These are phyloP conservation scores for Schwanniomyces pseudopolymorphus DNA, from an alignment of 805 yeast genomes.

Conservation along the genomic window DNA sequence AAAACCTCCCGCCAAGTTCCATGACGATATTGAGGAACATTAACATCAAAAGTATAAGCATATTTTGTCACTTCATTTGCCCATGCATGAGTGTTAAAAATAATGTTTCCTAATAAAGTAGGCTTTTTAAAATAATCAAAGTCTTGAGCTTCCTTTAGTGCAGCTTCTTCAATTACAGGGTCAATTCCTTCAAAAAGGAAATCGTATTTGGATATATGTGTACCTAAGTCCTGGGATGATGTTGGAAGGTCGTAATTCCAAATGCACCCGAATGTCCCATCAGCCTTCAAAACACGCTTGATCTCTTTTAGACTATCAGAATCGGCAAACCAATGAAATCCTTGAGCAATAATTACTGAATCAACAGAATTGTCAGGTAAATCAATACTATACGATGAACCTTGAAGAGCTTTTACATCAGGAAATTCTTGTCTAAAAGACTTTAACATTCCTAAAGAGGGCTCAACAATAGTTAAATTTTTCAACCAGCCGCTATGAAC, in stretches of 20 bases:
- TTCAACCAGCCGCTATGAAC: constrained; percentile 36
- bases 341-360: constrained; percentile 57
- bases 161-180: neutral
- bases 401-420: constrained; percentile 30
- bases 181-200: constrained; percentile 1
- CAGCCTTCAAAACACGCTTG: constrained; percentile 46
- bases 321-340: constrained; percentile 68
- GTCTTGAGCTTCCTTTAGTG: neutral
- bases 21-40: constrained; percentile 58
- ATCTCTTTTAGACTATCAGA: constrained; percentile 47
- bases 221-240: constrained; percentile 9
- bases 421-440: constrained; percentile 50
- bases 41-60: constrained; percentile 34
- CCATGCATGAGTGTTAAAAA: constrained; percentile 32
- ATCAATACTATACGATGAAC: constrained; percentile 50
- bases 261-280: constrained; percentile 52
- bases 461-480: constrained; percentile 50
- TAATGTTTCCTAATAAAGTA: constrained; percentile 7
- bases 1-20: constrained; percentile 46
- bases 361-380: constrained; percentile 44
- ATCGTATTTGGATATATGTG: constrained; percentile 2
- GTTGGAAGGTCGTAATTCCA: constrained; percentile 54
- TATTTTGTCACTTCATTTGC: constrained; percentile 31
- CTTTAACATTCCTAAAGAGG: constrained; percentile 56
- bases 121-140: neutral